A percentile compares a stretch with the other conserved stretches of the same genome.
phyloP scores from a whole-genome alignment of 2,329 filamentous ascomycete genomes.

The Xylaria multiplex region DNA sequence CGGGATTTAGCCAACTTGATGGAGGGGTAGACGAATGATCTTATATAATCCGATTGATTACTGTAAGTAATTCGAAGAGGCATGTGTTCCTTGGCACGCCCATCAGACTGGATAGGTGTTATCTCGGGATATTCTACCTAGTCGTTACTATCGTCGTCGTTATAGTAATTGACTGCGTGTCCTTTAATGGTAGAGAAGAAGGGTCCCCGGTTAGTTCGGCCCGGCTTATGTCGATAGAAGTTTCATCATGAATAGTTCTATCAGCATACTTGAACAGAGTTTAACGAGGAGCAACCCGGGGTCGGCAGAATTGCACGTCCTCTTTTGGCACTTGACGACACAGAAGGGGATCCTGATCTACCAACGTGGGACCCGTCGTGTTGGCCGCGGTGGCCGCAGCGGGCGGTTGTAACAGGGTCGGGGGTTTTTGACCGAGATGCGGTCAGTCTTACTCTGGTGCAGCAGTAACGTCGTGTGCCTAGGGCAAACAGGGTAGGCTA shows the following conservation, averaged over 20 bases:
- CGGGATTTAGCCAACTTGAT: background rate
- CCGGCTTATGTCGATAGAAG: slow-evolving; percentile 35
- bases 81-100: slow-evolving; percentile 8
- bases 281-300: background rate
- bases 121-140: slow-evolving; percentile 2
- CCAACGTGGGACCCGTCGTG: slow-evolving; percentile 6
- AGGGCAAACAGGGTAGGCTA: slow-evolving; percentile 19
- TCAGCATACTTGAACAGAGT: background rate
- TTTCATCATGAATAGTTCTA: background rate
- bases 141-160: too few species aligned
- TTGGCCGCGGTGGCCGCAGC: slow-evolving; percentile 13
- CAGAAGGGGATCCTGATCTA: slow-evolving; percentile 4
- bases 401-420: slow-evolving; percentile 24
- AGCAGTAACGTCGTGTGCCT: slow-evolving; percentile 14
- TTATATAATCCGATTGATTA: slow-evolving; percentile 37
- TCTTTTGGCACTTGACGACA: background rate
- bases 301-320: background rate
- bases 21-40: slow-evolving; percentile 29
- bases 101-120: slow-evolving; percentile 6
- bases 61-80: slow-evolving; percentile 25
- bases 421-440: slow-evolving; percentile 37
- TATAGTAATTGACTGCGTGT: too few species aligned
- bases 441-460: slow-evolving; percentile 33
- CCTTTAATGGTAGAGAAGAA: background rate
- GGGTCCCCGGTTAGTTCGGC: slow-evolving; percentile 28